Base-by-base conservation (phyloP, 257 asterid genomes). In the Solanum tarapatanum region DNA sequence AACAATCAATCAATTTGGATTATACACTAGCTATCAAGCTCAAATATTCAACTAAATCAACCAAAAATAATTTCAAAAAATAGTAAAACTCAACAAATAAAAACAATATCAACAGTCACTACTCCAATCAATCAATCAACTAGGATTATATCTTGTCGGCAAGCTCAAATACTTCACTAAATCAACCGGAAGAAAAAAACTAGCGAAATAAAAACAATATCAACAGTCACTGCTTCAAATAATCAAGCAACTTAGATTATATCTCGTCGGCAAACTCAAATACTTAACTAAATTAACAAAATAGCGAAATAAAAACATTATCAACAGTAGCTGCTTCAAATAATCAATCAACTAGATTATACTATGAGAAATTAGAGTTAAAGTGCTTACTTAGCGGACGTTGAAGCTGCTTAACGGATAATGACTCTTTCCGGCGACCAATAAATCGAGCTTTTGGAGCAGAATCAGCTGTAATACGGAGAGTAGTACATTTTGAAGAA, bases 401-500 rank as follows among this genome's bases (percentile, higher is more conserved):
- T 85, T 92, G 94, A 88, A 94, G 98, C 89, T 95, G 97, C 8
- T 87, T 89, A 28, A 95, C 99, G 51, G 95, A 87, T 58, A 93
- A 68, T 43, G 97, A 90, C 55, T 94, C 96, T 48, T 89, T 93
- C 87, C 98, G 86, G 7, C 95, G 93, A 55, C 96, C 96, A 7
- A 94, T 87, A 85, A 97, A 97, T 74, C 96, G 92, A 35, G 96
- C 96, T 92, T 91, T 95, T 41, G 96, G 94, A 73, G 97, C 83
- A 84, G 96, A 91, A 86, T 92, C 95, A 16, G 97, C 93, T 3
- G 97, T 91, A 89, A 94, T 86, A 86, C 94, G 95, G 72, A 90
- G 90, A 8, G 43, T 2, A 24, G 43, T 32, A 36, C 94, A 83
- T 77, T 92, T 91, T 8, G 93, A 83, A 83, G 93, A 90, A 69